Evolutionary conservation across 2,329 filamentous ascomycete species (phyloP).

Genomic region (Penicillium hordei): DNA sequence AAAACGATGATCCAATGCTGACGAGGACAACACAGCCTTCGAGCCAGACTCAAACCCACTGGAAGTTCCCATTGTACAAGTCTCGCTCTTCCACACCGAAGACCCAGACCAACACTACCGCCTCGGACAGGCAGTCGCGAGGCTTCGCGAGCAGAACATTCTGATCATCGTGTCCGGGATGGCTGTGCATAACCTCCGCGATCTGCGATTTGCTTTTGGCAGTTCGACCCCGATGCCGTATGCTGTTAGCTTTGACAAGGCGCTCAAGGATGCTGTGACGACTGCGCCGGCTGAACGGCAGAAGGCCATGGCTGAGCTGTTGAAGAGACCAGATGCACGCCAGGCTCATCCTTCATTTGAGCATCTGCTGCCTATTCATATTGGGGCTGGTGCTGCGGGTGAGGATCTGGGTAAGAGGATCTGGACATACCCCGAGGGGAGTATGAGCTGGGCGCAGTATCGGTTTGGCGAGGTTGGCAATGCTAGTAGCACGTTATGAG

Average conservation of each 20-base stretch:
- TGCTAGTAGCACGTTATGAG: constrained; percentile 14
- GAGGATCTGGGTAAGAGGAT: constrained; percentile 47
- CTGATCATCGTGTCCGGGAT: constrained; percentile 71
- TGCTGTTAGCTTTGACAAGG: constrained; percentile 63
- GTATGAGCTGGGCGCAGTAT: constrained; percentile 58
- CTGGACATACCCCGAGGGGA: constrained; percentile 53
- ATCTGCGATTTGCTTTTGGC: constrained; percentile 51
- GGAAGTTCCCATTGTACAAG: constrained; percentile 68
- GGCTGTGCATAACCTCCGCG: constrained; percentile 69
- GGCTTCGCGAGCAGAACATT: constrained; percentile 66
- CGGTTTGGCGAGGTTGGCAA: constrained; percentile 46
- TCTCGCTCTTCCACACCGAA: constrained; percentile 66
- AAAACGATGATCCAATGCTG: background rate
- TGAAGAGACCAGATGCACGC: constrained; percentile 55
- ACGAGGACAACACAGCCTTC: constrained; percentile 51
- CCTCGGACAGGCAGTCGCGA: constrained; percentile 64
- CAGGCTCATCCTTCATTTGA: constrained; percentile 65
- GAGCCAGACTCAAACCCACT: constrained; percentile 62
- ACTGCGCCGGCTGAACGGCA: constrained; percentile 45
- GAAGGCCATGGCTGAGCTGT: constrained; percentile 47
- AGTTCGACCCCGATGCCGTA: constrained; percentile 55
- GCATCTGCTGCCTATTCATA: constrained; percentile 61
- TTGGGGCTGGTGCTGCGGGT: constrained; percentile 58
- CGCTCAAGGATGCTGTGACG: constrained; percentile 64
- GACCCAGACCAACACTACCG: constrained; percentile 65